Evolutionary conservation across 495 filamentous ascomycete species (phyloP).

Genomic region (Hypomontagnella monticulosa): DNA sequence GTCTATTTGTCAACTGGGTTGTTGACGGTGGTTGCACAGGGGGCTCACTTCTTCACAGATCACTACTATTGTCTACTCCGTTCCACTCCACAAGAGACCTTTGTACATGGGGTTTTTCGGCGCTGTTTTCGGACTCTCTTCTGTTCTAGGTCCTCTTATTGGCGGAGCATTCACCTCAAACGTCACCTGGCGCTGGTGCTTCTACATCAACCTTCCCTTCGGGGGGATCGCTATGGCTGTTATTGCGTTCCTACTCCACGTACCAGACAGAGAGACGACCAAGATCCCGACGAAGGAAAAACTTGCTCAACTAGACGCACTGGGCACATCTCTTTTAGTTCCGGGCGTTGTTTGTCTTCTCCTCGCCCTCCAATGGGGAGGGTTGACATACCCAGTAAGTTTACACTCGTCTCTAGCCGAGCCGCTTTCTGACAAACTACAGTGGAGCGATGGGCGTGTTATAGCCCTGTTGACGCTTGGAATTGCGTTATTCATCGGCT

Average conservation of each 20-base stretch:
- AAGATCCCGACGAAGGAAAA: slow-evolving; percentile 56
- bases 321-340: slow-evolving; percentile 70
- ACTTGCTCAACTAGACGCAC: slow-evolving; percentile 67
- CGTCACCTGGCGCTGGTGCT: slow-evolving; percentile 79
- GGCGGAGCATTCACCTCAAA: slow-evolving; percentile 66
- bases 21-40: not conserved
- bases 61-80: slow-evolving; percentile 56
- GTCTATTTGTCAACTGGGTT: not conserved
- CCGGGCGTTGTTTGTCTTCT: slow-evolving; percentile 74
- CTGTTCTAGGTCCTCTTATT: slow-evolving; percentile 74
- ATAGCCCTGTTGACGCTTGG: slow-evolving; percentile 71
- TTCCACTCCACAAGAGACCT: slow-evolving; percentile 59
- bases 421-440: not conserved
- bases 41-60: slow-evolving; percentile 31
- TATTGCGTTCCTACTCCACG: slow-evolving; percentile 64
- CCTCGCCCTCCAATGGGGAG: slow-evolving; percentile 84
- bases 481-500: slow-evolving; percentile 65
- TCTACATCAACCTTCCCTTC: slow-evolving; percentile 77
- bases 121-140: slow-evolving; percentile 67
- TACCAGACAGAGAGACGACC: slow-evolving; percentile 51
- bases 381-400: slow-evolving; percentile 61
- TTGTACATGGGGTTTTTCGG: slow-evolving; percentile 54
- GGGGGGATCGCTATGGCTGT: slow-evolving; percentile 70
- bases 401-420: not conserved
- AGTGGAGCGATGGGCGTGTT: slow-evolving; percentile 68